Base-by-base conservation (phyloP, 2,329 filamentous ascomycete genomes). In the Paecilomyces fulvus region DNA sequence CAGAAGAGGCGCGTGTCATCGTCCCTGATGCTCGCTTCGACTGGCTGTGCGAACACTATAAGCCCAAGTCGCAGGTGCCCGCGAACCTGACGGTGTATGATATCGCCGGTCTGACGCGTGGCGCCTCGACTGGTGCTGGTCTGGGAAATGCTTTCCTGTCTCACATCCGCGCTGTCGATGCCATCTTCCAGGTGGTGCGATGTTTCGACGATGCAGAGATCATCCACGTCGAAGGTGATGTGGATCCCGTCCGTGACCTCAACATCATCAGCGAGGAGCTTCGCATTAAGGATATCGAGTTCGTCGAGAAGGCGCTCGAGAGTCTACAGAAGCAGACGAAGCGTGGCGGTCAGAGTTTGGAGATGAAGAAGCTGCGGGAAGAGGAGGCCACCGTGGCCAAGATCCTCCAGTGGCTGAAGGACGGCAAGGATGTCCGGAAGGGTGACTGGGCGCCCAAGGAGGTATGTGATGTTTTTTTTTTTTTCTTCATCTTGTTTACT, bases 121-220 rank as follows among this genome's bases (percentile, higher is more conserved):
- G 94, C 68, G 94, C 94, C 53, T 99, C 94, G 3, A 97, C 92
- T 56, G 95, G 95, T 79, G 94, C 91, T 65, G 94, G 94, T 82
- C 87, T 99, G 60, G 94, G 94, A 69, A 99, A 99, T 74, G 84
- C 92, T 65, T 99, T 99, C 85, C 80, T 99, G 79, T 97, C 94
- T 37, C 94, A 99, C 76, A 99, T 99, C 67, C 90, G 95, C 73
- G 94, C 94, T 55, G 92, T 96, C 75, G 92, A 96, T 80, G 92
- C 92, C 75, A 95, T 96, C 77, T 96, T 96, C 82, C 90, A 96
- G 76, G 92, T 96, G 49, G 92, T 96, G 37, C 87, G 92, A 67
- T 95, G 89, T 79, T 96, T 99, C 77, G 95, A 99, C 72, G 94
- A 99, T 80, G 94, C 92, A 58, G 94, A 99, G 78, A 99, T 99